These are phyloP conservation scores for Sporothrix pallida DNA, from an alignment of 2,329 filamentous ascomycete genomes.

Conservation along the genomic window DNA sequence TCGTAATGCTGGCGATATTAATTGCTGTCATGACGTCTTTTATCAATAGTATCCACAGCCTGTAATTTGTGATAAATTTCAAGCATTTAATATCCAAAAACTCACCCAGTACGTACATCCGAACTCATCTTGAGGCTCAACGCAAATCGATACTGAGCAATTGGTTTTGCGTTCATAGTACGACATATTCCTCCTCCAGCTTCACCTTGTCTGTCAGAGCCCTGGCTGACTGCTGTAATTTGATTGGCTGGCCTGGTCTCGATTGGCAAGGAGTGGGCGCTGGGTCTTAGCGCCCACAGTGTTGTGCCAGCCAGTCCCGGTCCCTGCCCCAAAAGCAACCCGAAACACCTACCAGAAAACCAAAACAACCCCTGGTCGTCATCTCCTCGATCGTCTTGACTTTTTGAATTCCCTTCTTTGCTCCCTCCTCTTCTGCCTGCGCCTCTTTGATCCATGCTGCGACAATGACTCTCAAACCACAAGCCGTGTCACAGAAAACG, in stretches of 20 bases:
- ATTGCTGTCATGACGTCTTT: background rate
- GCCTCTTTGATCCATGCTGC: background rate
- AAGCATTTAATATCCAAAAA: background rate
- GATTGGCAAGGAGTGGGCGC: too few species aligned
- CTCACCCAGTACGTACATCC: background rate
- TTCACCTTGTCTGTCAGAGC: background rate
- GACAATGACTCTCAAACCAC: slow-evolving; percentile 9
- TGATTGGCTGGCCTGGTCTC: slow-evolving; percentile 7
- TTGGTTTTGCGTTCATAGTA: background rate
- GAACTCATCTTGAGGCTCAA: background rate
- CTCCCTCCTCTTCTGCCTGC: background rate
- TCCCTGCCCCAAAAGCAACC: background rate
- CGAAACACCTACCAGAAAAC: slow-evolving; percentile 11
- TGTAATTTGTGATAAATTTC: too few species aligned
- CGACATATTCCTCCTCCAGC: too few species aligned
- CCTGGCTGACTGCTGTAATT: background rate
- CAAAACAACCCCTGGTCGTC: background rate
- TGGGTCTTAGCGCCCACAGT: slow-evolving; percentile 10
- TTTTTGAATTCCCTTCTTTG: background rate
- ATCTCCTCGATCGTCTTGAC: background rate
- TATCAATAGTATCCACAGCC: too few species aligned
- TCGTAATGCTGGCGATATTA: slow-evolving; percentile 2
- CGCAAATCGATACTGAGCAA: background rate
- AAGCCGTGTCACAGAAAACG: slow-evolving; percentile 15
- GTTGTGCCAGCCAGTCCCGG: background rate